A percentile compares a stretch with the other conserved stretches of the same genome.
These are phyloP conservation scores for Ophioceras dolichostomum DNA, from an alignment of 2,329 filamentous ascomycete species.

Conservation along the genomic window DNA sequence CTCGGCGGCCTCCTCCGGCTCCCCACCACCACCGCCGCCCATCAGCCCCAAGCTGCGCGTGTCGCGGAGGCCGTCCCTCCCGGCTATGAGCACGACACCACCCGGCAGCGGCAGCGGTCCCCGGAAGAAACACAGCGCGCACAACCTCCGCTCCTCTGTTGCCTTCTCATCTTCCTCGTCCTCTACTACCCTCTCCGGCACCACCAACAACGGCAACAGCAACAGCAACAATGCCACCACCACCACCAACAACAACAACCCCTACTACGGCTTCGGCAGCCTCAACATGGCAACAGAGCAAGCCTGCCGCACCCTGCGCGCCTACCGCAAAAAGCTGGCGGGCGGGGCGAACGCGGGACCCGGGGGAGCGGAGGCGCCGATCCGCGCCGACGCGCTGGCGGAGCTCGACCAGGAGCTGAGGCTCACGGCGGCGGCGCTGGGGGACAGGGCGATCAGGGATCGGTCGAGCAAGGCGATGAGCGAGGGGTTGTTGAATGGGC, in stretches of 20 bases:
- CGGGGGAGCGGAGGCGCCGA: slow-evolving; percentile 35
- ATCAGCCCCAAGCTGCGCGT: neutral
- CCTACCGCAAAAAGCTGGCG: slow-evolving; percentile 50
- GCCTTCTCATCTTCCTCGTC: neutral
- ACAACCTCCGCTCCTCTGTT: slow-evolving; percentile 25
- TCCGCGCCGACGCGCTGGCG: slow-evolving; percentile 44
- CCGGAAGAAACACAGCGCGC: slow-evolving; percentile 36
- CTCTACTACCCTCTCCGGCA: neutral
- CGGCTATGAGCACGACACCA: slow-evolving; percentile 30
- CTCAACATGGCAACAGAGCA: slow-evolving; percentile 54
- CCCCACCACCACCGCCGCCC: slow-evolving; percentile 24
- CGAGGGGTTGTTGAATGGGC: slow-evolving; percentile 42
- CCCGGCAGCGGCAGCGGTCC: slow-evolving; percentile 32
- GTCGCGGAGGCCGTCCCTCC: slow-evolving; percentile 30
- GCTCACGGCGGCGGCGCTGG: slow-evolving; percentile 48
- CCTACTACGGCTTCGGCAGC: slow-evolving; percentile 31
- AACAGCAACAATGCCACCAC: slow-evolving; percentile 6
- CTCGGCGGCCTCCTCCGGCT: slow-evolving; percentile 22
- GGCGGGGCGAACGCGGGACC: slow-evolving; percentile 20
- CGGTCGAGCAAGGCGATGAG: slow-evolving; percentile 32
- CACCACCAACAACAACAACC: slow-evolving; percentile 5
- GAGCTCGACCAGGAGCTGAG: slow-evolving; percentile 54
- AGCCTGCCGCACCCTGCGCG: slow-evolving; percentile 46
- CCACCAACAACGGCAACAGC: slow-evolving; percentile 1
- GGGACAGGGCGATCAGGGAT: slow-evolving; percentile 37